These are phyloP conservation scores for Acer campestre DNA, from an alignment of 345 rosid genomes.

Conservation along the genomic window DNA sequence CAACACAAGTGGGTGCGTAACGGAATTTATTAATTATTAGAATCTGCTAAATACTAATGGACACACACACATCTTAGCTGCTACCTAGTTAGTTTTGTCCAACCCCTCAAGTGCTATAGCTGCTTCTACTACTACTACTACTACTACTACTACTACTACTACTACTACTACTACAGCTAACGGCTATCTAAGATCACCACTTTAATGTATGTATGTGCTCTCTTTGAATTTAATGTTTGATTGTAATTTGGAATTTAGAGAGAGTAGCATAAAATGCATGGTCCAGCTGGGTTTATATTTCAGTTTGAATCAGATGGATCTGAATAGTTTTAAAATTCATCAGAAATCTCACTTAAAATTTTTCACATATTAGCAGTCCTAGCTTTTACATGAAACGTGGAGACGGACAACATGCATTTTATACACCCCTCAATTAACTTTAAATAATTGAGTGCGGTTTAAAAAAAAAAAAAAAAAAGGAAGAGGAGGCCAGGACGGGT, in stretches of 20 bases:
- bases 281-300: background rate
- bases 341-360: background rate
- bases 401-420: background rate
- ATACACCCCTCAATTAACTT: background rate
- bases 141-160: background rate
- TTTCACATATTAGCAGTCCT: background rate
- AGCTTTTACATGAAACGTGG: background rate
- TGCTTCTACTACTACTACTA: too few species aligned
- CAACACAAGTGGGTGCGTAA: background rate
- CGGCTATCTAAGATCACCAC: background rate
- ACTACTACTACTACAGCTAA: background rate
- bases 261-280: background rate
- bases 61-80: background rate
- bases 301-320: background rate
- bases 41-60: slow-evolving; percentile 11
- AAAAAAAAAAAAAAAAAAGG: too few species aligned
- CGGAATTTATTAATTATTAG: background rate
- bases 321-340: too few species aligned
- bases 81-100: background rate
- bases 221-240: background rate
- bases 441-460: too few species aligned
- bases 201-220: background rate
- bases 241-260: background rate
- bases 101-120: background rate
- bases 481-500: too few species aligned